These are phyloP conservation scores for Vachellia collinsii DNA, from an alignment of 306 rosid species.

Conservation along the genomic window DNA sequence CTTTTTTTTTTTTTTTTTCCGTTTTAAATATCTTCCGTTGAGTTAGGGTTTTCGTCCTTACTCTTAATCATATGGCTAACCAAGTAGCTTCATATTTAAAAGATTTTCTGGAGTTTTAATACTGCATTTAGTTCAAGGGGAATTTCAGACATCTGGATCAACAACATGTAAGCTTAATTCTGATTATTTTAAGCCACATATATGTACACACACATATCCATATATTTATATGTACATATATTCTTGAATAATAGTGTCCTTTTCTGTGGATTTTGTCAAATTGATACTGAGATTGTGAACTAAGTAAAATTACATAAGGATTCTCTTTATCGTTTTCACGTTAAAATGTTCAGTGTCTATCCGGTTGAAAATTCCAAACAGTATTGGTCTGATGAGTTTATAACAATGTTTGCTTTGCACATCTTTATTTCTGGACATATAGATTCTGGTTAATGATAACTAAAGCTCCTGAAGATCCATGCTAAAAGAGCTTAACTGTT, in stretches of 20 bases:
- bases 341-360: background rate
- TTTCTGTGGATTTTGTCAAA: background rate
- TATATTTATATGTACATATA: too few relatives aligned
- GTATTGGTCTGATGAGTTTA: conserved; percentile 32
- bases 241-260: background rate
- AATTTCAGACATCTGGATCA: conserved; percentile 6
- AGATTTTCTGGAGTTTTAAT: background rate
- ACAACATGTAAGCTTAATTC: conserved; percentile 7
- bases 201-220: background rate
- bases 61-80: background rate
- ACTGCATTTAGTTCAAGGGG: background rate
- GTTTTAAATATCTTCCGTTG: background rate
- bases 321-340: conserved; percentile 2
- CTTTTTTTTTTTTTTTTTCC: background rate
- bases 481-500: background rate
- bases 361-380: conserved; percentile 19
- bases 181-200: background rate
- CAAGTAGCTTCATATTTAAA: background rate
- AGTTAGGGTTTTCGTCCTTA: background rate
- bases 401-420: conserved; percentile 25
- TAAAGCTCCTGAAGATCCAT: background rate
- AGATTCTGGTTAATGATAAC: conserved; percentile 13
- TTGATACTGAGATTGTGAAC: background rate
- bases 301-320: background rate
- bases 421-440: conserved; percentile 24